Base-by-base conservation (phyloP, 768 basidiomycete species). In the Ramaria sp. region DNA sequence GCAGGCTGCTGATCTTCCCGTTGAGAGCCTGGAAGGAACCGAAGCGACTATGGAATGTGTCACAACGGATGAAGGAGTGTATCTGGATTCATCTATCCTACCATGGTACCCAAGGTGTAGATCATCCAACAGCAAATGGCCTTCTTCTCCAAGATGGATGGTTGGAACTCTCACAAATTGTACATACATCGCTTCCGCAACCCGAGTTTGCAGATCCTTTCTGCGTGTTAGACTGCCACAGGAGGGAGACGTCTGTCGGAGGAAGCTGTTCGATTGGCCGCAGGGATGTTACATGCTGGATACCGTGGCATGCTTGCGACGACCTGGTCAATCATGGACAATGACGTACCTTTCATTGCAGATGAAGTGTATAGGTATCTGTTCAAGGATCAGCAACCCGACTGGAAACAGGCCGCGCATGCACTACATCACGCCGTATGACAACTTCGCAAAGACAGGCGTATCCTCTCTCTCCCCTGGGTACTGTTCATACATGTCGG, bases 221-320 rank as follows among this genome's bases (percentile, higher is more conserved):
- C 76, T 6, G 76, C 77, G 0, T 78, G 77, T 57, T 68, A 78
- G 55, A 77, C 72, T 5, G 73, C 73, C 0, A 67, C 59, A 39
- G 72, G 74, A 1, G 65, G 68, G 27, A 51, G 62, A 63, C 67
- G 59, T 52, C n/a, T n/a, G n/a, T n/a, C n/a, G n/a, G n/a, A n/a
- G n/a, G n/a, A n/a, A n/a, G n/a, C n/a, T n/a, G n/a, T 67, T 7
- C 75, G 76, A 64, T 60, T 77, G 2, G 71, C 77, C 0, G 73
- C 71, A 0, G 74, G 71, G 4, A 72, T 77, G 71, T 58, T 72
- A 48, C 57, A 64, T 30, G 65, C 63, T 0, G 70, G 71, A 3
- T 71, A 63, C 51, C 39, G 54, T 3, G 63, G 67, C 7, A 72
- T 71, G 2, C 63, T 77, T 20, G 75, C 65, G 4, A 77, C 76